Base-by-base conservation (phyloP, 768 basidiomycete genomes). In the Naganishia randhawae region DNA sequence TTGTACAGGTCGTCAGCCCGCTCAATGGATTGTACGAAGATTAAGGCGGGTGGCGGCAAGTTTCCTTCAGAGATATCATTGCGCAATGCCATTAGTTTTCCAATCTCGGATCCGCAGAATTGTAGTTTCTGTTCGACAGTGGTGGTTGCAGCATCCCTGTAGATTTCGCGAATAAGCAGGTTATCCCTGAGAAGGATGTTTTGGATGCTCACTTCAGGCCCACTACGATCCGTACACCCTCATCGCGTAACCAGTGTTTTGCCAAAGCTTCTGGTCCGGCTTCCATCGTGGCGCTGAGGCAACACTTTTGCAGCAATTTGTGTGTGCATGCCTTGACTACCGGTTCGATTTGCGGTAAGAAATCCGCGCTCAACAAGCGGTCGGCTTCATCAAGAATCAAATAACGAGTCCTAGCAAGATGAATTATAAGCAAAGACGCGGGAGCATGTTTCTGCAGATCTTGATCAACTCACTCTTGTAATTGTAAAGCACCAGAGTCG, bases 151-250 rank as follows among this genome's bases (percentile, higher is more conserved):
- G 93, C 92, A 77, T 99, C 96, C 81, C 94, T 96, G 73, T 22
- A n/a, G n/a, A n/a, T n/a, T n/a, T n/a, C n/a, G n/a, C n/a, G n/a
- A n/a, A n/a, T n/a, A n/a, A n/a, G n/a, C n/a, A n/a, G n/a, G n/a
- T n/a, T n/a, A n/a, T n/a, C n/a, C n/a, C n/a, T n/a, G n/a, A n/a
- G n/a, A n/a, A n/a, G n/a, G n/a, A n/a, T n/a, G n/a, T n/a, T n/a
- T n/a, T n/a, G n/a, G n/a, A n/a, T n/a, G n/a, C 91, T 72, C 70
- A 94, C 94, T 97, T 99, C 54, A 95, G 82, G 39, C 96, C 96
- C 32, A 97, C 93, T n/a, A 98, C 91, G 13, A 97, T 86, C 11
- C 96, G 87, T 62, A 97, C 87, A 4, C 92, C 76, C 13, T 70
- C 91, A 74, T 95, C 86, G 6, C 83, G 84, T 35, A 98, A 83